A percentile compares a stretch with the other conserved stretches of the same genome.
Evolutionary conservation across 2,329 filamentous ascomycete species (phyloP).

Genomic region (Colletotrichum sp.): DNA sequence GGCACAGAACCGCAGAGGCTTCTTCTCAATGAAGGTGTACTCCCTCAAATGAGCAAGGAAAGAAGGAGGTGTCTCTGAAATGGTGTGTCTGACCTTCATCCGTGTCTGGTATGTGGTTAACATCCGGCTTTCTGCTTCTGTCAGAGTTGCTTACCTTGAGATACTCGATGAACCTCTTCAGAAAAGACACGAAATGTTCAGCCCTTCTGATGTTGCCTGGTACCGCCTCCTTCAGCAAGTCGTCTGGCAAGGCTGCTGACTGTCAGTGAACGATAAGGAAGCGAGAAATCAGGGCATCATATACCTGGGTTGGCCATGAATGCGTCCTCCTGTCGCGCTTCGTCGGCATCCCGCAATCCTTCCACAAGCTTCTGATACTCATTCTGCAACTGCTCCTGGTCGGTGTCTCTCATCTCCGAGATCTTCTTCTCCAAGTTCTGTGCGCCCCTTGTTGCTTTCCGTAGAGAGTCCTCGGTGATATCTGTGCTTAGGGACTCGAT

Average conservation of each 20-base stretch:
- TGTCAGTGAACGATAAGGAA: conserved; percentile 21
- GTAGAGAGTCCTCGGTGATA: conserved; percentile 90
- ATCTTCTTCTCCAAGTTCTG: conserved; percentile 92
- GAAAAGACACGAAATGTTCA: conserved; percentile 93
- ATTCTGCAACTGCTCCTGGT: conserved; percentile 90
- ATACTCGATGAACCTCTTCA: conserved; percentile 98
- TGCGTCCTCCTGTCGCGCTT: conserved; percentile 89
- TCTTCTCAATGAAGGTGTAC: conserved; percentile 96
- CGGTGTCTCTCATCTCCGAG: conserved; percentile 91
- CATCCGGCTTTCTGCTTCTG: neutral
- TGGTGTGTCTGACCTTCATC: conserved; percentile 98
- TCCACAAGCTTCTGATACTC: conserved; percentile 97
- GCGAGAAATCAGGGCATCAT: neutral
- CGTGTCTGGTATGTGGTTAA: conserved; percentile 65
- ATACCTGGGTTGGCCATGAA: conserved; percentile 91
- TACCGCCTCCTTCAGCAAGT: conserved; percentile 92
- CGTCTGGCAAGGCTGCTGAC: conserved; percentile 78
- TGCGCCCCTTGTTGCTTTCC: conserved; percentile 89
- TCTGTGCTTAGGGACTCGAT: conserved; percentile 98
- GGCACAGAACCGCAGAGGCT: conserved; percentile 91
- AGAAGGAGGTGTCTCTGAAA: conserved; percentile 94
- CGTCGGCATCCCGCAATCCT: conserved; percentile 85
- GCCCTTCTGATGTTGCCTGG: conserved; percentile 95
- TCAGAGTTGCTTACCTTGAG: conserved; percentile 64
- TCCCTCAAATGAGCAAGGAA: conserved; percentile 94